Evolutionary conservation across 2,329 filamentous ascomycete species (phyloP).

Genomic region (Exophiala sp.): DNA sequence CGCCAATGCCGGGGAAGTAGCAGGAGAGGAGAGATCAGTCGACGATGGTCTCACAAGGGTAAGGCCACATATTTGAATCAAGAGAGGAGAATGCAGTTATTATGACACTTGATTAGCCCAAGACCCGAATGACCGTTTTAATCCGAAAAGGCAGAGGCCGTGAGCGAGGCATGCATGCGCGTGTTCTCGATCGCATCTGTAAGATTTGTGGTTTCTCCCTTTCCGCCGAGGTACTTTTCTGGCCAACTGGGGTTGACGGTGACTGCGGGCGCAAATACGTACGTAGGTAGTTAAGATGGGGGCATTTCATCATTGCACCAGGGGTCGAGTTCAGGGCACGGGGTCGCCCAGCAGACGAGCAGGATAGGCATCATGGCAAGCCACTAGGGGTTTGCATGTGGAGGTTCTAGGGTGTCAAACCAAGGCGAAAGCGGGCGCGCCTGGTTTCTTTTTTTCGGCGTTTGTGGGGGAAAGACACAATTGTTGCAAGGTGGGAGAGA

Average conservation of each 20-base stretch:
- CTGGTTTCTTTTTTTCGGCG: no score
- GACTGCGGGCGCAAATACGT: no score
- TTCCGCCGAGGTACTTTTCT: conserved; percentile 22
- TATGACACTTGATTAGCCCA: conserved; percentile 11
- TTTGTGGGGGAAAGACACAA: no score
- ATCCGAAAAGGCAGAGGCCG: conserved; percentile 11
- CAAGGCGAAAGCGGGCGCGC: no score
- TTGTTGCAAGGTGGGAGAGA: no score
- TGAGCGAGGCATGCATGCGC: conserved; percentile 6
- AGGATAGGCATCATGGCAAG: no score
- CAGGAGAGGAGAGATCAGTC: conserved; percentile 13
- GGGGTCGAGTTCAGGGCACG: background rate
- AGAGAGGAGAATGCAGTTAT: background rate
- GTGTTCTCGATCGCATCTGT: conserved; percentile 5
- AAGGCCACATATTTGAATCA: conserved; percentile 14
- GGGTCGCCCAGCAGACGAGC: background rate
- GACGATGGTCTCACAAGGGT: conserved; percentile 5
- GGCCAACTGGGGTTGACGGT: background rate
- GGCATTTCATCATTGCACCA: background rate
- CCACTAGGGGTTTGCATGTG: no score
- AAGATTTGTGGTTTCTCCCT: conserved; percentile 10
- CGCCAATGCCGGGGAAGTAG: conserved; percentile 10
- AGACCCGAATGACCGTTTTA: conserved; percentile 9
- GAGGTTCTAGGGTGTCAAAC: background rate
- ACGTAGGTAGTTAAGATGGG: background rate